These are phyloP conservation scores for Colletotrichum sp. DNA, from an alignment of 2,329 filamentous ascomycete genomes.

Conservation along the genomic window DNA sequence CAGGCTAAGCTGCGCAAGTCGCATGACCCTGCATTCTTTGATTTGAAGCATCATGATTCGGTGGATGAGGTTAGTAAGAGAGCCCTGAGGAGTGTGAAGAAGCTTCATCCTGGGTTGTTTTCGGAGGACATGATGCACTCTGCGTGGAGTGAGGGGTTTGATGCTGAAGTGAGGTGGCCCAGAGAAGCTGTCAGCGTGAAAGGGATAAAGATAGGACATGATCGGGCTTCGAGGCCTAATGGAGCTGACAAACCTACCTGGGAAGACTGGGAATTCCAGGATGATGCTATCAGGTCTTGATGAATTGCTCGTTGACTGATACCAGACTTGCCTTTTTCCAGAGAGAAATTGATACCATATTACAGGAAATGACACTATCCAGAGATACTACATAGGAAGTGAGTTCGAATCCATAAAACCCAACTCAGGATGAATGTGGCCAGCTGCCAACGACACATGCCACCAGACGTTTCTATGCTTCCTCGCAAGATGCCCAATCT, in stretches of 20 bases:
- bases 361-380: too few relatives aligned
- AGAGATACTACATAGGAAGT: too few relatives aligned
- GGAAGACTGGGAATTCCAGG: slow-evolving; percentile 53
- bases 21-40: slow-evolving; percentile 58
- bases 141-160: slow-evolving; percentile 33
- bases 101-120: slow-evolving; percentile 36
- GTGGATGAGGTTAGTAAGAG: slow-evolving; percentile 63
- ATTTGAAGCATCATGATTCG: slow-evolving; percentile 59
- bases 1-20: slow-evolving; percentile 51
- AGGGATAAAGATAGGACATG: slow-evolving; percentile 40
- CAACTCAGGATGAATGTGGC: too few relatives aligned
- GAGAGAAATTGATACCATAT: too few relatives aligned
- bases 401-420: too few relatives aligned
- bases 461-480: too few relatives aligned
- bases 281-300: slow-evolving; percentile 25
- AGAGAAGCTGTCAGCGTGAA: slow-evolving; percentile 43
- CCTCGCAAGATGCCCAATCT: too few relatives aligned
- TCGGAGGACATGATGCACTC: slow-evolving; percentile 31
- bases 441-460: too few relatives aligned
- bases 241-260: slow-evolving; percentile 60
- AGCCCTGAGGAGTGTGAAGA: slow-evolving; percentile 56
- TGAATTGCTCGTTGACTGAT: not conserved
- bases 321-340: too few relatives aligned
- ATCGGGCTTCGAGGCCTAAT: slow-evolving; percentile 41
- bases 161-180: slow-evolving; percentile 41